phyloP scores from a whole-genome alignment of 352 stramenopile genomes.

The Phytophthora pisi region DNA sequence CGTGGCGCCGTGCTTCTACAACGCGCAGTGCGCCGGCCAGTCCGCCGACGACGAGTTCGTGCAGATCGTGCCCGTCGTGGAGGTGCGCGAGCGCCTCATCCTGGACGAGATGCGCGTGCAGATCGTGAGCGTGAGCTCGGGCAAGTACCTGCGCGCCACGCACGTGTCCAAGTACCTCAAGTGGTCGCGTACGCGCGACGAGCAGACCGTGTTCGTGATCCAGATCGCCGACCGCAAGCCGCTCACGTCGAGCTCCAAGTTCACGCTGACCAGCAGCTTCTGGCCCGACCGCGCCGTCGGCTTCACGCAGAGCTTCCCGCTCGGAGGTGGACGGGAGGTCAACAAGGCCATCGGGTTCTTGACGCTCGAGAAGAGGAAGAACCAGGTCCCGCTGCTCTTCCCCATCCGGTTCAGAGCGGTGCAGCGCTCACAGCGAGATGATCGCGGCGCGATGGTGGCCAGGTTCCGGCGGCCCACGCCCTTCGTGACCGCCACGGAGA shows the following conservation, averaged over 20 bases:
- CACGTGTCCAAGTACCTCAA: constrained; percentile 73
- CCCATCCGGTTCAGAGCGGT: constrained; percentile 64
- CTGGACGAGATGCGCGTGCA: constrained; percentile 68
- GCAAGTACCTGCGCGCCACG: constrained; percentile 65
- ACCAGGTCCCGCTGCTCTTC: constrained; percentile 62
- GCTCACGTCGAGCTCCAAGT: constrained; percentile 53
- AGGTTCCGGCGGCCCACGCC: constrained; percentile 35
- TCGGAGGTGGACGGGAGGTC: constrained; percentile 53
- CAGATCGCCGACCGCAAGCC: constrained; percentile 60
- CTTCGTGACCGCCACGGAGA: constrained; percentile 56
- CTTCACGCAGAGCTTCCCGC: constrained; percentile 61
- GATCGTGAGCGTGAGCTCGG: constrained; percentile 50
- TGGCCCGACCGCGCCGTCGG: constrained; percentile 56
- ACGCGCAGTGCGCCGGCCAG: constrained; percentile 46
- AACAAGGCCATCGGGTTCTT: constrained; percentile 64
- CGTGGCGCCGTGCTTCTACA: constrained; percentile 64
- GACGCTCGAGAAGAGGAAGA: constrained; percentile 73
- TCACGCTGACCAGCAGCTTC: constrained; percentile 64
- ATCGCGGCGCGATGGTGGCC: constrained; percentile 22
- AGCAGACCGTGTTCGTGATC: constrained; percentile 70
- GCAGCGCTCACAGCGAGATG: constrained; percentile 37
- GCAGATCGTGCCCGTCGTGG: constrained; percentile 57
- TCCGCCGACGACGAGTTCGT: constrained; percentile 55
- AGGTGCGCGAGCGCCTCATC: constrained; percentile 60
- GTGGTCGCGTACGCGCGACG: constrained; percentile 59